A percentile compares a stretch with the other conserved stretches of the same genome.
Conservation (phyloP, 768 basidiomycete species). For the Trametopsis cervina region DNA sequence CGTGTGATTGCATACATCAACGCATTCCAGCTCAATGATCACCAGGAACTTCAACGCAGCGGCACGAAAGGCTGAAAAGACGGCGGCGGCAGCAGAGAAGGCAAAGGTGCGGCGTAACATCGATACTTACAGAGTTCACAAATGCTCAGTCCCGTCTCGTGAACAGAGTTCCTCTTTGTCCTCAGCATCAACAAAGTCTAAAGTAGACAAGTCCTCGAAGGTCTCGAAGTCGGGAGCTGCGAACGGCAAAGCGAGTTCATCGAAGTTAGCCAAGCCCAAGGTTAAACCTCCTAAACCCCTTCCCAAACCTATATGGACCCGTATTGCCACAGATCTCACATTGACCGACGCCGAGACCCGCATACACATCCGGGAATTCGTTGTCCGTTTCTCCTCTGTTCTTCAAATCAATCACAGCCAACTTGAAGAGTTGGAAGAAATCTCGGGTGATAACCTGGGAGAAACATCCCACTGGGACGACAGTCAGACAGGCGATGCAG, state of each 20-base stretch:
- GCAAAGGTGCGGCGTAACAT: not conserved
- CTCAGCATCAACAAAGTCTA: not conserved
- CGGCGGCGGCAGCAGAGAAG: conserved; percentile 3
- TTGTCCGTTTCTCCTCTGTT: conserved; percentile 51
- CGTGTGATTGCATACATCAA: too few species aligned
- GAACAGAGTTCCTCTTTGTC: too few species aligned
- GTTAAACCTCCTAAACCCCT: conserved; percentile 30
- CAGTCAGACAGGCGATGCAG: conserved; percentile 24
- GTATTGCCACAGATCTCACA: conserved; percentile 32
- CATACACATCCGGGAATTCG: conserved; percentile 70
- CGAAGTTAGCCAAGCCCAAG: conserved; percentile 6
- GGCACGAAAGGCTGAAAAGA: conserved; percentile 5
- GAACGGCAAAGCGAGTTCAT: conserved; percentile 1
- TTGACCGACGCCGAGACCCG: conserved; percentile 48
- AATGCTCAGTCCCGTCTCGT: not conserved
- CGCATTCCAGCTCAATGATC: too few species aligned
- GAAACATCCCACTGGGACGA: conserved; percentile 24
- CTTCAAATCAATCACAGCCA: conserved; percentile 44
- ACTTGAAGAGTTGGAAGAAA: conserved; percentile 56
- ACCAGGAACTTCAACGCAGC: not conserved
- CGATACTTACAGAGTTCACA: not conserved
- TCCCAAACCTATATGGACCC: conserved; percentile 49
- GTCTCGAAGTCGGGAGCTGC: not conserved
- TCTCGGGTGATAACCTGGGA: conserved; percentile 17
- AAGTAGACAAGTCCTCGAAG: conserved; percentile 1